A percentile compares a stretch with the other conserved stretches of the same genome.
phyloP scores from a whole-genome alignment of 768 basidiomycete genomes.

The Suillus discolor region DNA sequence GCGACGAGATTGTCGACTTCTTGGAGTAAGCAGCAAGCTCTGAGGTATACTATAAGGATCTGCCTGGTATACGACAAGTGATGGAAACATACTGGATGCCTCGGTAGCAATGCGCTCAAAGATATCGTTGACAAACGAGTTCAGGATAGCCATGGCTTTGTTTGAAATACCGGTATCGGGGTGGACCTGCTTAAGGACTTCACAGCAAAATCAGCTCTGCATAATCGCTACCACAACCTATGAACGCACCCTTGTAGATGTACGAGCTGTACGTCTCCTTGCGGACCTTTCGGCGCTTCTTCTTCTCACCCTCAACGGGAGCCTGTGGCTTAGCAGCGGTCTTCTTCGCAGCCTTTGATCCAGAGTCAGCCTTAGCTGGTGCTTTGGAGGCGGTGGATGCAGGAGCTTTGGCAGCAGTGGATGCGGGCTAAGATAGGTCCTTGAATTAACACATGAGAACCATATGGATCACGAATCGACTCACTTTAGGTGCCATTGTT shows the following conservation, averaged over 20 bases:
- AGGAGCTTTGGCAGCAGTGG: constrained; percentile 41
- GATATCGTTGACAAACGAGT: constrained; percentile 86
- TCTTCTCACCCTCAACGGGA: constrained; percentile 67
- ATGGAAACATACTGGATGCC: constrained; percentile 54
- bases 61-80: neutral
- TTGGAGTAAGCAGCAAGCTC: constrained; percentile 86
- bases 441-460: constrained; percentile 19
- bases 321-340: constrained; percentile 58
- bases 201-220: constrained; percentile 1
- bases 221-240: neutral
- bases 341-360: constrained; percentile 59
- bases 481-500: constrained; percentile 42
- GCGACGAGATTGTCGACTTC: constrained; percentile 90
- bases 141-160: constrained; percentile 84
- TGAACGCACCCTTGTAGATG: constrained; percentile 72
- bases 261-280: constrained; percentile 87
- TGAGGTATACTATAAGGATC: constrained; percentile 23
- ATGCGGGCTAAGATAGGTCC: constrained; percentile 39
- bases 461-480: constrained; percentile 9
- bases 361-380: constrained; percentile 46
- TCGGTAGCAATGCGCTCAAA: constrained; percentile 80
- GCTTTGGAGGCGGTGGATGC: constrained; percentile 63
- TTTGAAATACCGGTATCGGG: constrained; percentile 93
- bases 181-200: constrained; percentile 89
- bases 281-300: constrained; percentile 78